These are phyloP conservation scores for Coix lacrymajobi DNA, from an alignment of 176 grass and related monocot species.

Conservation along the genomic window DNA sequence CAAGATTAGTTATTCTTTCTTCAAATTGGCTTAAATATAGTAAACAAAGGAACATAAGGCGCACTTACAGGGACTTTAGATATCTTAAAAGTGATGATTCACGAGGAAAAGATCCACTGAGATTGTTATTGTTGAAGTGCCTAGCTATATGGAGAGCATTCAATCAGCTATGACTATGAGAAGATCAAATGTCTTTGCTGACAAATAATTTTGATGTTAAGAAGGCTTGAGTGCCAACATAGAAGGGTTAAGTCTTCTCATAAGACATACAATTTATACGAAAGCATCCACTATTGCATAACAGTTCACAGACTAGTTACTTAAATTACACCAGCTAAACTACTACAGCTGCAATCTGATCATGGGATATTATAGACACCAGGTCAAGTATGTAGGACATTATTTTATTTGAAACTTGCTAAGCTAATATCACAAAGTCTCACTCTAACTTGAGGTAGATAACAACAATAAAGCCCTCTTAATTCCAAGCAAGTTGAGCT, in stretches of 20 bases:
- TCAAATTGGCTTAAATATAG: not conserved
- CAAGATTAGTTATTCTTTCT: not conserved
- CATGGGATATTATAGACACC: not conserved
- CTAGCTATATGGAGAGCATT: constrained; percentile 43
- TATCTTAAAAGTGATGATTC: constrained; percentile 13
- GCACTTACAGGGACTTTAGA: constrained; percentile 48
- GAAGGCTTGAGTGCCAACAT: not conserved
- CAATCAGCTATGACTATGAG: constrained; percentile 8
- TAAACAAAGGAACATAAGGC: not conserved
- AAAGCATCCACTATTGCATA: not conserved
- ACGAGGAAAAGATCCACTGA: constrained; percentile 34
- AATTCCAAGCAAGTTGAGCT: not conserved
- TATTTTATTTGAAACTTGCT: not conserved
- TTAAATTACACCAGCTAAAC: not conserved
- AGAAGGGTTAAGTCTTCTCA: not conserved
- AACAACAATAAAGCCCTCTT: not conserved
- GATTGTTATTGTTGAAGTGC: constrained; percentile 57
- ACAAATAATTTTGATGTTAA: not conserved
- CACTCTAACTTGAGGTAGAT: not conserved
- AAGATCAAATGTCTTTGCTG: not conserved
- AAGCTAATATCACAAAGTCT: not conserved
- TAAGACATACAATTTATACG: not conserved
- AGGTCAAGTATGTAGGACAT: not conserved
- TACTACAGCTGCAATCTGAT: not conserved
- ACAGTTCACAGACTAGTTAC: not conserved